Evolutionary conservation across 106 monocot genomes (phyloP), one percentile per base, ranked within the genome.

Genomic region (Chionographis japonica): DNA sequence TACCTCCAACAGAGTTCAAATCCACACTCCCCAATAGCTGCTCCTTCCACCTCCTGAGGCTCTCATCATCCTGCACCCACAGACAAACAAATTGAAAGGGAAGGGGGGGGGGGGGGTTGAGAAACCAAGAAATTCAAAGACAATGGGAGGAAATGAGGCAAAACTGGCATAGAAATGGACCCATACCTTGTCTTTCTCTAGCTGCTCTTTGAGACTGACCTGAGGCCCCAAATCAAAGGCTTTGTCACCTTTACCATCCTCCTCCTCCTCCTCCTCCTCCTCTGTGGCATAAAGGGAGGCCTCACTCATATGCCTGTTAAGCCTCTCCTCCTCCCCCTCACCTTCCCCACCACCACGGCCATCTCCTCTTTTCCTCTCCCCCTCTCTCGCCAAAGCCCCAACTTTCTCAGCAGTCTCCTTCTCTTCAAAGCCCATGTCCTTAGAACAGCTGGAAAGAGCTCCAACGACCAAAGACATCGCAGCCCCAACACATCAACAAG

Each of bases 41-140:
- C 78, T 94, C 94, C 68, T 94, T 94, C 90, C 94, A 94, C 61
- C 80, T 94, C 64, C 85, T 72, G 70, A 94, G 76, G 69, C 94
- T 94, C 75, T 94, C 94, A 74, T 94, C 94, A 73, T 94, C 94
- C 94, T 94, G 61, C 37, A 53, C n/a, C 41, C 62, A 56, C 36
- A 66, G 52, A 68, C 11, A 58, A 51, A 49, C 15, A 37, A 36
- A 61, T 5, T 38, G 3, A 39, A 43, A 69, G 11, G 19, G 13
- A 54, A 3, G 19, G 50, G 36, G 8, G 14, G 6, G 37, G 3
- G 19, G 50, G 36, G 8, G 14, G 6, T 17, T 1, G 39, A 50
- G 17, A 46, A 18, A 17, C 6, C 43, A 3, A 36, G 6, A 17
- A 58, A 62, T 12, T 27, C 13, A 19, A 18, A 49, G 36, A 50